These are phyloP conservation scores for Pyrrhoderma noxium DNA, from an alignment of 1,284 basidiomycete species.

Conservation along the genomic window DNA sequence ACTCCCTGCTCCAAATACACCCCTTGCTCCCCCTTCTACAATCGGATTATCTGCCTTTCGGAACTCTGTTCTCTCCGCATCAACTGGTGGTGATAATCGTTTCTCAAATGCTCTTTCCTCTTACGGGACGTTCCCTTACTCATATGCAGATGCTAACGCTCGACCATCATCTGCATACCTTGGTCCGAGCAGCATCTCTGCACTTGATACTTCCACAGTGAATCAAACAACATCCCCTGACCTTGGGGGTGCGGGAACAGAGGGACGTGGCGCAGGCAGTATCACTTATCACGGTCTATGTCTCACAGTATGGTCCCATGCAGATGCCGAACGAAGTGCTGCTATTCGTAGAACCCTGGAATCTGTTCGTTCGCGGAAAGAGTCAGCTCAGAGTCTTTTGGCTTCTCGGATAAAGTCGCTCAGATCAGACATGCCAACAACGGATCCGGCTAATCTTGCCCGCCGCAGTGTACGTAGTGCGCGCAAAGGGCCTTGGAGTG, in stretches of 20 bases:
- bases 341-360: slow-evolving; percentile 80
- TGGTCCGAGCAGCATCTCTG: slow-evolving; percentile 42
- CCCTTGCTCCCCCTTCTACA: slow-evolving; percentile 58
- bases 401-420: slow-evolving; percentile 58
- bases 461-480: slow-evolving; percentile 48
- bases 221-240: slow-evolving; percentile 17
- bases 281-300: slow-evolving; percentile 85
- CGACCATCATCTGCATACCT: slow-evolving; percentile 68
- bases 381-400: slow-evolving; percentile 65
- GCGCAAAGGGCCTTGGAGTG: slow-evolving; percentile 60
- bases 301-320: slow-evolving; percentile 90
- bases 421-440: slow-evolving; percentile 36
- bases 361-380: slow-evolving; percentile 66
- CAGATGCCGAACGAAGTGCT: slow-evolving; percentile 75
- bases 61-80: slow-evolving; percentile 57
- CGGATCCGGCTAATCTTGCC: slow-evolving; percentile 48
- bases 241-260: slow-evolving; percentile 18
- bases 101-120: slow-evolving; percentile 40
- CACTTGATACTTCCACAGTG: slow-evolving; percentile 11
- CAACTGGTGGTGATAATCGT: slow-evolving; percentile 36
- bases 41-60: slow-evolving; percentile 54
- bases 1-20: slow-evolving; percentile 64
- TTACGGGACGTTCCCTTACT: slow-evolving; percentile 55
- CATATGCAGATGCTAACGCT: slow-evolving; percentile 61
- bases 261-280: slow-evolving; percentile 32